Evolutionary conservation across 257 asterid genomes (phyloP).

Genomic region (Rhazya stricta): DNA sequence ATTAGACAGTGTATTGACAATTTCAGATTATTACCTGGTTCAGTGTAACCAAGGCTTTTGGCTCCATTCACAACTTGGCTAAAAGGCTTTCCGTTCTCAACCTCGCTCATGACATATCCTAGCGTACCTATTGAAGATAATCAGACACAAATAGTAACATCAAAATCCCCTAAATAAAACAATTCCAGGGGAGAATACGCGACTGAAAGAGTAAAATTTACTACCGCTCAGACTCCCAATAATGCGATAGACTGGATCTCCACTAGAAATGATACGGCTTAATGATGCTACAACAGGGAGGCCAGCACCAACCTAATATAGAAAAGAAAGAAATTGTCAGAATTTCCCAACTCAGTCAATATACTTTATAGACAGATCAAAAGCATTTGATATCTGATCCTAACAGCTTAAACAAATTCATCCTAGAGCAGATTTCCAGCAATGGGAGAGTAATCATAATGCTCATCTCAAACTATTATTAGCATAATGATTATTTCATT

Average conservation of each 20-base stretch:
- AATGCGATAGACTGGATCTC: slow-evolving; percentile 65
- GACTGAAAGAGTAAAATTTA: neutral
- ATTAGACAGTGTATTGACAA: slow-evolving; percentile 7
- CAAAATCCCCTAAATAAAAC: slow-evolving; percentile 14
- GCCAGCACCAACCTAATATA: slow-evolving; percentile 92
- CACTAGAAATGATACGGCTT: slow-evolving; percentile 72
- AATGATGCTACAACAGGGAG: slow-evolving; percentile 88
- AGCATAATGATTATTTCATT: neutral
- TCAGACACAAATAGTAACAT: slow-evolving; percentile 9
- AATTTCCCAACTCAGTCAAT: neutral
- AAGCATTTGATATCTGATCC: neutral
- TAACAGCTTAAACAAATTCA: neutral
- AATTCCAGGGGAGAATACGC: slow-evolving; percentile 12
- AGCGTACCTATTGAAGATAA: slow-evolving; percentile 61
- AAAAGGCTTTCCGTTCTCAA: slow-evolving; percentile 80
- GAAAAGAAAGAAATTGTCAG: slow-evolving; percentile 12
- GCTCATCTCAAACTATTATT: neutral
- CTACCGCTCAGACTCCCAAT: slow-evolving; percentile 93
- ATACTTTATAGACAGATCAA: neutral
- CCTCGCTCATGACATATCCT: slow-evolving; percentile 96
- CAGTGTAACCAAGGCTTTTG: slow-evolving; percentile 85
- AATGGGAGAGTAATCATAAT: neutral
- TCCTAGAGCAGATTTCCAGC: neutral
- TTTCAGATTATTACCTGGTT: slow-evolving; percentile 59
- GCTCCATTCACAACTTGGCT: slow-evolving; percentile 85